Base-by-base conservation (phyloP, 2,329 filamentous ascomycete species). In the Pseudocercospora vitis region DNA sequence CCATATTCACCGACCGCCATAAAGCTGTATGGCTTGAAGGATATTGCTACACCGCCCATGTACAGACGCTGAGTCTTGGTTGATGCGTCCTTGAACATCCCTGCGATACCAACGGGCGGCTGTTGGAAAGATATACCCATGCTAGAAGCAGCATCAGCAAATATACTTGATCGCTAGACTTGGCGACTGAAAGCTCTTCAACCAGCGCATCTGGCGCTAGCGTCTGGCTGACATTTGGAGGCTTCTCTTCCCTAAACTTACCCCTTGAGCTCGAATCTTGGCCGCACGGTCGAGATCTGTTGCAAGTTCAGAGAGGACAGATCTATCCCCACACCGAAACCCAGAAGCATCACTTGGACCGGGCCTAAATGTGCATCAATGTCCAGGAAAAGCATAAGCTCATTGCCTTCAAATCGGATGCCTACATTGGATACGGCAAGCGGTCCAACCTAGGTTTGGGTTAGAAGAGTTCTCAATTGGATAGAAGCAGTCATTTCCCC, bases 1-100 rank as follows among this genome's bases (percentile, higher is more conserved):
- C 46, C 45, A 19, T 57, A 57, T n/a, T 23, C 39, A 11, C 54
- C 54, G 3, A 48, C 54, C 9, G 54, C 54, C 33, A 57, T 39
- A 33, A 57, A 53, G 9, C 12, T 31, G 12, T 51, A 57, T 5
- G 54, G 48, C 31, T 46, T 33, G 42, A 55, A 40, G 3, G 31
- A n/a, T 3, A 55, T 8, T 4, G 31, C 48, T 1, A 55, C 21
- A n/a, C 53, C 53, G 7, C 53, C 53, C 19, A 42, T 28, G 9
- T 52, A 55, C 19, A 48, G n/a, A 11, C 31, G 18, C 18, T 42
- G 26, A 3, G 26, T 28, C 2, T 33, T 24, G 21, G 14, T 48
- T 9, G 23, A 31, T 5, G 12, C 23, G 18, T 55, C 31, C 6
- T 21, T 35, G 42, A 52, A 55, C 31, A 52, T 42, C n/a, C 53